A percentile compares a stretch with the other conserved stretches of the same genome.
These are phyloP conservation scores for Groenewaldozyma sp. DNA, from an alignment of 1,139 yeast species.

Conservation along the genomic window DNA sequence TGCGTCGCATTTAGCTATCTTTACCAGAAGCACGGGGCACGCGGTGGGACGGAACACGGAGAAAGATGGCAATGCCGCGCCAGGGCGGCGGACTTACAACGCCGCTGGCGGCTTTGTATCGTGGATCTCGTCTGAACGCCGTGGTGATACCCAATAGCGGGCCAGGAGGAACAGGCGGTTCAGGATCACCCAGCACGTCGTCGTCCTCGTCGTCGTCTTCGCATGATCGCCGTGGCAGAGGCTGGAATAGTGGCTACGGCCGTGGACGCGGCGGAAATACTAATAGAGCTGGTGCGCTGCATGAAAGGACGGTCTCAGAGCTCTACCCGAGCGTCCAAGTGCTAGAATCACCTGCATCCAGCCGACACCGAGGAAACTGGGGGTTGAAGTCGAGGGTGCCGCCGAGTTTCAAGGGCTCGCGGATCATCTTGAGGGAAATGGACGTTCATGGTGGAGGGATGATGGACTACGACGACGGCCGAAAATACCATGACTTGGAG, in stretches of 20 bases:
- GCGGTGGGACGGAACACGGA: too few relatives aligned
- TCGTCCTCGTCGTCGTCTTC: too few relatives aligned
- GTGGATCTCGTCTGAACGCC: constrained; percentile 1
- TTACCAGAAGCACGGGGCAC: too few relatives aligned
- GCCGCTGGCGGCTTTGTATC: constrained; percentile 2
- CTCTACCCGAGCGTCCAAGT: constrained; percentile 47
- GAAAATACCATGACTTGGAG: not conserved
- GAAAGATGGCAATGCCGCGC: constrained; percentile 1
- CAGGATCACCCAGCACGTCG: too few relatives aligned
- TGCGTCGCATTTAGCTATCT: too few relatives aligned
- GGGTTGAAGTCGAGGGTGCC: constrained; percentile 57
- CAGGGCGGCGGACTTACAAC: not conserved
- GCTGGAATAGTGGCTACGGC: not conserved
- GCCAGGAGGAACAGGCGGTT: too few relatives aligned
- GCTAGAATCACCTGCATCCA: constrained; percentile 47
- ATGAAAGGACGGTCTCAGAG: not conserved
- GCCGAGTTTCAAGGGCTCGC: constrained; percentile 29
- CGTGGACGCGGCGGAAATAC: not conserved
- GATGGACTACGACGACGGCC: constrained; percentile 2
- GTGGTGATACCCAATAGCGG: not conserved
- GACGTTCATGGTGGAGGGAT: constrained; percentile 2
- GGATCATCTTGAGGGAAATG: constrained; percentile 1
- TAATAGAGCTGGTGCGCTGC: too few relatives aligned
- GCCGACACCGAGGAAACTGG: constrained; percentile 50
- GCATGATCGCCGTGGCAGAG: too few relatives aligned